These are phyloP conservation scores for Aristolochia contorta DNA, from an alignment of 164 flowering plant genomes.

Conservation along the genomic window DNA sequence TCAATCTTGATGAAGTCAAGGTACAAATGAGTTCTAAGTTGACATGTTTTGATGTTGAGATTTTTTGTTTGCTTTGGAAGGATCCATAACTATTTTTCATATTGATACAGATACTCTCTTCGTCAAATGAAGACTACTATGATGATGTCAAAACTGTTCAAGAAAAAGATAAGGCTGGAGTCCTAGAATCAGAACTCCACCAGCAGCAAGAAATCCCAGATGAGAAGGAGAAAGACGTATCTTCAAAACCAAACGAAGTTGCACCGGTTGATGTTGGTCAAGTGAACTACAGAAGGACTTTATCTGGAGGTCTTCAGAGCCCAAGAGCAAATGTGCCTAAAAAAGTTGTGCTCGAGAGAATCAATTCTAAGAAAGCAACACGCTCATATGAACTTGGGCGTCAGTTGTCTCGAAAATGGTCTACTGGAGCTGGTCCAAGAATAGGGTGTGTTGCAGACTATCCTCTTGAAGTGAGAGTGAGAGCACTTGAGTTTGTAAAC, in stretches of 20 bases:
- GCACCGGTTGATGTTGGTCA: not conserved
- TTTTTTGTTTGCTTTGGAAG: not conserved
- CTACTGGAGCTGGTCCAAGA: conserved; percentile 82
- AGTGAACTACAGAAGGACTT: conserved; percentile 41
- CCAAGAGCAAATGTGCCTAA: conserved; percentile 57
- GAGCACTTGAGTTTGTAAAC: conserved; percentile 65
- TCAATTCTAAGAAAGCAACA: conserved; percentile 60
- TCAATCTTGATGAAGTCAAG: conserved; percentile 52
- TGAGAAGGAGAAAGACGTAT: conserved; percentile 7
- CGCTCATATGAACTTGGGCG: conserved; percentile 63
- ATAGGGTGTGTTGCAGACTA: conserved; percentile 86
- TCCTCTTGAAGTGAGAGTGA: conserved; percentile 53
- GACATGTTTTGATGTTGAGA: not conserved
- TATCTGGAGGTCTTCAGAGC: conserved; percentile 78
- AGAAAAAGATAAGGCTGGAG: conserved; percentile 4
- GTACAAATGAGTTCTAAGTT: conserved; percentile 15
- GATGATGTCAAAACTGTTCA: conserved; percentile 21
- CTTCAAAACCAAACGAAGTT: conserved; percentile 9
- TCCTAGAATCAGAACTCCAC: conserved; percentile 11
- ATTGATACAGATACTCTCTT: conserved; percentile 33
- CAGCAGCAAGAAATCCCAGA: conserved; percentile 8
- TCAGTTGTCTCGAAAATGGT: conserved; percentile 64
- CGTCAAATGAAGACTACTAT: conserved; percentile 48
- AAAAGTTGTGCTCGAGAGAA: conserved; percentile 56
- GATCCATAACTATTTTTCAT: conserved; percentile 1